A percentile compares a stretch with the other conserved stretches of the same genome.
Evolutionary conservation across 306 rosid genomes (phyloP).

Genomic region (Inga laurina): DNA sequence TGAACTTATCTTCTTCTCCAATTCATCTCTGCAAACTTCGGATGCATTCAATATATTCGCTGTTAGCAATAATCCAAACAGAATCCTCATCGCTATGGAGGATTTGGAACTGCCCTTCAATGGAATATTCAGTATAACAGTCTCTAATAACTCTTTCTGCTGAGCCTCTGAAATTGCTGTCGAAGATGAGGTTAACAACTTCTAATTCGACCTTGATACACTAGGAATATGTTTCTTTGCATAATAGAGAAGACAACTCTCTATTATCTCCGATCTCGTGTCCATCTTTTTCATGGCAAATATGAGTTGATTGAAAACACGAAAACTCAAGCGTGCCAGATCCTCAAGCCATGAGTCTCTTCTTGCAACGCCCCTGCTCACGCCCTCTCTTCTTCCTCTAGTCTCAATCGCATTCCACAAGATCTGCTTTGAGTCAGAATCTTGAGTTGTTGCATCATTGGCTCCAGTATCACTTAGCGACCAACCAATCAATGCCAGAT

Average conservation of each 20-base stretch:
- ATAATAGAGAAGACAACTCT: slow-evolving; percentile 73
- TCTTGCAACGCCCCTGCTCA: slow-evolving; percentile 26
- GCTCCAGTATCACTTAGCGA: slow-evolving; percentile 52
- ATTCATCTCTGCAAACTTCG: slow-evolving; percentile 54
- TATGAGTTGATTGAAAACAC: slow-evolving; percentile 70
- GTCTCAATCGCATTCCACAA: slow-evolving; percentile 73
- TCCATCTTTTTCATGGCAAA: slow-evolving; percentile 57
- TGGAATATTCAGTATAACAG: slow-evolving; percentile 70
- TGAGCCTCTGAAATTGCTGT: slow-evolving; percentile 55
- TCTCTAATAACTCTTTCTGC: slow-evolving; percentile 82
- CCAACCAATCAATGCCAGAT: slow-evolving; percentile 84
- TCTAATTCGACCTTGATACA: slow-evolving; percentile 70
- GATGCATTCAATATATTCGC: slow-evolving; percentile 79
- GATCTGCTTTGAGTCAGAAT: slow-evolving; percentile 56
- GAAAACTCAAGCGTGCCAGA: slow-evolving; percentile 60
- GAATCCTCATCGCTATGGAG: slow-evolving; percentile 60
- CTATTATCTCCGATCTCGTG: slow-evolving; percentile 62
- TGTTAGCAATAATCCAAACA: slow-evolving; percentile 75
- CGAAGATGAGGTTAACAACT: slow-evolving; percentile 51
- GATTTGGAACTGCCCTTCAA: slow-evolving; percentile 54
- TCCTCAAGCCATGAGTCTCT: slow-evolving; percentile 84
- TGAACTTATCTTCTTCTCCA: slow-evolving; percentile 88
- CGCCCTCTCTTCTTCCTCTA: slow-evolving; percentile 51
- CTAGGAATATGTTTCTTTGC: slow-evolving; percentile 90
- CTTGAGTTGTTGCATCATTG: slow-evolving; percentile 16